A percentile compares a stretch with the other conserved stretches of the same genome.
phyloP scores from a whole-genome alignment of 1,139 yeast genomes.

The Blastobotrys ciferrii region DNA sequence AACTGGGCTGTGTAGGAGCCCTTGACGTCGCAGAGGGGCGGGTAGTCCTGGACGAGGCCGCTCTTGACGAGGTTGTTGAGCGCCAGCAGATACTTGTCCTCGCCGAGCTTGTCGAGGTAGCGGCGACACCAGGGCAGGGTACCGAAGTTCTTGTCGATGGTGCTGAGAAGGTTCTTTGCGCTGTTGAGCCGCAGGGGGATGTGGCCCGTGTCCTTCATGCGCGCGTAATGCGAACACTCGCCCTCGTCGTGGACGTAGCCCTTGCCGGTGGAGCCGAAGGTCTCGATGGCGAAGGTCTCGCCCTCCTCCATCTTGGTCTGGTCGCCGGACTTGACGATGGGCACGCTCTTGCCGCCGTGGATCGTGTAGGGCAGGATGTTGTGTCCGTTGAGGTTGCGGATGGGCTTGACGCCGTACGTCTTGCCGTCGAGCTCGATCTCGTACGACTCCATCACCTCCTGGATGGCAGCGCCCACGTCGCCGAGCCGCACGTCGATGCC shows the following conservation, averaged over 20 bases:
- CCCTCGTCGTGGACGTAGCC: slow-evolving; percentile 87
- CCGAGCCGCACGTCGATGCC: slow-evolving; percentile 95
- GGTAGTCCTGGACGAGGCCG: slow-evolving; percentile 88
- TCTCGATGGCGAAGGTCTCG: slow-evolving; percentile 95
- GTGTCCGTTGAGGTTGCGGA: slow-evolving; percentile 92
- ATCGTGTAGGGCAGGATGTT: slow-evolving; percentile 78
- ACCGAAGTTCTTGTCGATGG: slow-evolving; percentile 80
- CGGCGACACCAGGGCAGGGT: slow-evolving; percentile 96
- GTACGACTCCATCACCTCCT: slow-evolving; percentile 96
- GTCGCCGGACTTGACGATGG: slow-evolving; percentile 91
- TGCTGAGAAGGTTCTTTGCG: slow-evolving; percentile 63
- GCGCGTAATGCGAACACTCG: slow-evolving; percentile 91
- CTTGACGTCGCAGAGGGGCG: slow-evolving; percentile 83
- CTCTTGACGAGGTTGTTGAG: slow-evolving; percentile 80
- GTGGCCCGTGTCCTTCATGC: slow-evolving; percentile 48
- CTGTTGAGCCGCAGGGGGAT: slow-evolving; percentile 59
- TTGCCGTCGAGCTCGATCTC: slow-evolving; percentile 90
- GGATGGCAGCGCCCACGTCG: slow-evolving; percentile 93
- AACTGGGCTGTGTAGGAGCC: slow-evolving; percentile 95
- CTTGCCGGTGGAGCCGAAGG: slow-evolving; percentile 94
- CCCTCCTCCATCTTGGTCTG: slow-evolving; percentile 98
- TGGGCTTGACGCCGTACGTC: slow-evolving; percentile 79
- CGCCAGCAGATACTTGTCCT: slow-evolving; percentile 88
- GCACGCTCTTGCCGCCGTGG: slow-evolving; percentile 95
- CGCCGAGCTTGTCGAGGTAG: slow-evolving; percentile 86